phyloP scores from a whole-genome alignment of 2,329 filamentous ascomycete genomes.

The Fusarium annulatum region DNA sequence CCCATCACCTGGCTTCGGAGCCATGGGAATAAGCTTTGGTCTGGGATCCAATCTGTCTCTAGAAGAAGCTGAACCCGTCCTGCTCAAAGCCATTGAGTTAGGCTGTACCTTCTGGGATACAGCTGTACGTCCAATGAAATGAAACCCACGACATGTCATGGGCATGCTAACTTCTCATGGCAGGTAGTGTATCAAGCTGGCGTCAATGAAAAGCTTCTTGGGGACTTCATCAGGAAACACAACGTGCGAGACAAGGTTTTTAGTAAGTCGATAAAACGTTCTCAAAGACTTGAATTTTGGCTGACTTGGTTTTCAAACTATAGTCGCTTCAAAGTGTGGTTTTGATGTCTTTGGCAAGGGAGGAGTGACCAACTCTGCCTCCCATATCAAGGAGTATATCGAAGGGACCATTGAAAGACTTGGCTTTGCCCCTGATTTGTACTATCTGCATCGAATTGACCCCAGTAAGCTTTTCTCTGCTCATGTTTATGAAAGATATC shows the following conservation, averaged over 20 bases:
- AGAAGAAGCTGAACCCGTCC: slow-evolving; percentile 4
- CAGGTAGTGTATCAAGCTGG: slow-evolving; percentile 8
- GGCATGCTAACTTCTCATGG: not conserved
- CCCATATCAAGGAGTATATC: slow-evolving; percentile 9
- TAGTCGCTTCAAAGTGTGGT: slow-evolving; percentile 13
- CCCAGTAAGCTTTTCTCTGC: no score
- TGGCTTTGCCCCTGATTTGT: slow-evolving; percentile 4
- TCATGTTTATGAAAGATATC: no score
- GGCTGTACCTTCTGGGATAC: slow-evolving; percentile 16
- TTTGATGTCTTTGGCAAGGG: not conserved
- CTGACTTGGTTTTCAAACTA: not conserved
- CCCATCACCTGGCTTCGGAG: slow-evolving; percentile 4
- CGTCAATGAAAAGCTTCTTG: slow-evolving; percentile 6
- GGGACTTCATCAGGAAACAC: slow-evolving; percentile 14
- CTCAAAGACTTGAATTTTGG: not conserved
- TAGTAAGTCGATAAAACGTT: not conserved
- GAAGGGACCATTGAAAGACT: slow-evolving; percentile 6
- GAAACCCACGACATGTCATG: fast-evolving
- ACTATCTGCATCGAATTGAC: slow-evolving; percentile 9
- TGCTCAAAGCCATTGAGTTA: slow-evolving; percentile 4
- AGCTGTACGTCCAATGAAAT: not conserved
- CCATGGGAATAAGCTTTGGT: slow-evolving; percentile 2
- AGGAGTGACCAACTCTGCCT: not conserved
- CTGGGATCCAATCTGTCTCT: not conserved
- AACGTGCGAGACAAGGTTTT: slow-evolving; percentile 5